phyloP scores from a whole-genome alignment of 2,329 filamentous ascomycete genomes.

The Didymella lethalis region DNA sequence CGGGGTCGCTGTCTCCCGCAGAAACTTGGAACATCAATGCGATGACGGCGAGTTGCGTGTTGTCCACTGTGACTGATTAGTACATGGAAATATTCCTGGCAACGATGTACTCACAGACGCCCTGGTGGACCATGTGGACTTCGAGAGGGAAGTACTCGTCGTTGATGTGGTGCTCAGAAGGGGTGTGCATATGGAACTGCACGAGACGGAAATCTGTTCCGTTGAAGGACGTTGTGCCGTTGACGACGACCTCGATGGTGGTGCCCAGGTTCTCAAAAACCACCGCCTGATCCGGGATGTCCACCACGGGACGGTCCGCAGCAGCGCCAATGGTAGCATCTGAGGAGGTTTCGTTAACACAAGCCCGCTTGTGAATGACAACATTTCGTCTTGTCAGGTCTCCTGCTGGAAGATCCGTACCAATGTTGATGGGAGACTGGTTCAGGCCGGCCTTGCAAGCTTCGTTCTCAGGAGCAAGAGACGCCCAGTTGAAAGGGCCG shows the following conservation, averaged over 20 bases:
- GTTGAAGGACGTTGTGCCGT: conserved; percentile 56
- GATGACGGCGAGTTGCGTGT: conserved; percentile 51
- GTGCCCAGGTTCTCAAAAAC: conserved; percentile 66
- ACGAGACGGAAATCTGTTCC: conserved; percentile 55
- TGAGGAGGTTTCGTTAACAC: conserved; percentile 23
- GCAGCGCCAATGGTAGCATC: conserved; percentile 46
- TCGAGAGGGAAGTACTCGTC: conserved; percentile 58
- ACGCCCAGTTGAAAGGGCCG: conserved; percentile 64
- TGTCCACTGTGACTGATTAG: conserved; percentile 37
- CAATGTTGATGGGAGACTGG: conserved; percentile 67
- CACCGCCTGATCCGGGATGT: conserved; percentile 55
- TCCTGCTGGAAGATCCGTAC: conserved; percentile 30
- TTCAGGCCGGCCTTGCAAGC: conserved; percentile 59
- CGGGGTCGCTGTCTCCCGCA: conserved; percentile 40
- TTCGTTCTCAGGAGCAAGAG: conserved; percentile 54
- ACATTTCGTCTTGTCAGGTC: conserved; percentile 8
- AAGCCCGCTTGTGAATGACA: conserved; percentile 11
- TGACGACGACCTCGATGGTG: conserved; percentile 64
- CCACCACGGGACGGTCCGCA: conserved; percentile 38
- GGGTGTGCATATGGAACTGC: conserved; percentile 69
- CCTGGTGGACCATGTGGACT: conserved; percentile 67
- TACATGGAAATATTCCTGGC: too few species aligned
- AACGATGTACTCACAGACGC: conserved; percentile 46
- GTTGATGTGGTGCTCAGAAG: conserved; percentile 64
- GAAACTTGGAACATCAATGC: conserved; percentile 55